A percentile compares a stretch with the other conserved stretches of the same genome.
These are phyloP conservation scores for Dittrichia graveolens DNA, from an alignment of 129 eudicot genomes.

Conservation along the genomic window DNA sequence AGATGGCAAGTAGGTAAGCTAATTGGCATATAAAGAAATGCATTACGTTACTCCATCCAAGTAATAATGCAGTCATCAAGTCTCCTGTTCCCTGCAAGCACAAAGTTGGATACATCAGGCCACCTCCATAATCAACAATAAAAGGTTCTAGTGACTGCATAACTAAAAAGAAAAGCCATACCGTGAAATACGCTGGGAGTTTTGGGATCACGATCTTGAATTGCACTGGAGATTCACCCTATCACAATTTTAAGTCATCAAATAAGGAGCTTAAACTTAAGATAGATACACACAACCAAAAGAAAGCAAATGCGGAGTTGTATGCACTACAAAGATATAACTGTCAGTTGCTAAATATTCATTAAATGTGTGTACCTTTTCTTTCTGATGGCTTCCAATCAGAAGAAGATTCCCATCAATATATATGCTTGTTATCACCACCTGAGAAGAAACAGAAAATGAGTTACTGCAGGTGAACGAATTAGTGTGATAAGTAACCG, in stretches of 20 bases:
- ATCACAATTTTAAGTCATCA: slow-evolving; percentile 17
- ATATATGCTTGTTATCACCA: slow-evolving; percentile 88
- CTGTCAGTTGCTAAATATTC: slow-evolving; percentile 5
- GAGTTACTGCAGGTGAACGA: slow-evolving; percentile 20
- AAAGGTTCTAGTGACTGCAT: slow-evolving; percentile 6
- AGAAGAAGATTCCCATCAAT: slow-evolving; percentile 74
- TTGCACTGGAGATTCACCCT: slow-evolving; percentile 88
- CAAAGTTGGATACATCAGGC: background rate
- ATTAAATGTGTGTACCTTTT: slow-evolving; percentile 42
- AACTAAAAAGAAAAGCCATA: slow-evolving; percentile 33
- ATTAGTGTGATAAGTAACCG: no score
- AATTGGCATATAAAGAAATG: slow-evolving; percentile 7
- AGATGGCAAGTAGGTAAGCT: background rate
- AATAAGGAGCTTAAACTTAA: slow-evolving; percentile 1
- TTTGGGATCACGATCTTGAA: slow-evolving; percentile 86
- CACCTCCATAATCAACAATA: background rate
- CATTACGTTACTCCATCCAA: slow-evolving; percentile 98
- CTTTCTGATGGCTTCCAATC: slow-evolving; percentile 89
- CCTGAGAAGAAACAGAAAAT: slow-evolving; percentile 42
- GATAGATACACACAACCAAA: background rate
- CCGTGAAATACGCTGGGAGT: slow-evolving; percentile 97
- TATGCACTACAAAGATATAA: slow-evolving; percentile 2
- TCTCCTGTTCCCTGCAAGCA: slow-evolving; percentile 94
- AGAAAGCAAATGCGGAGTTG: slow-evolving; percentile 11
- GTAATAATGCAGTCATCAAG: slow-evolving; percentile 84